Evolutionary conservation across 1,139 yeast species (phyloP).

Genomic region (Pichia terricola): DNA sequence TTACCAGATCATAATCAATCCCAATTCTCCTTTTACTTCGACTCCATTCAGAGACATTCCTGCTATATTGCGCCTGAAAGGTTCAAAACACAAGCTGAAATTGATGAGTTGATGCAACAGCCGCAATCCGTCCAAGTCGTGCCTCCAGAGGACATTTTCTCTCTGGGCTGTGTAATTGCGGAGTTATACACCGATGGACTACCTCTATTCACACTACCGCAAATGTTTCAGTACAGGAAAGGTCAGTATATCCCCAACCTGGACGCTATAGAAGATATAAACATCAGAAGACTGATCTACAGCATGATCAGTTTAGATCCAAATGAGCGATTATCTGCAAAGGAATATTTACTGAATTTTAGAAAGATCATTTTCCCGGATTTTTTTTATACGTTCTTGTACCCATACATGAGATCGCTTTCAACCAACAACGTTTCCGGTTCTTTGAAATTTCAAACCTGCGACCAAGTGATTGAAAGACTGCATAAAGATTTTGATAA

Average conservation of each 20-base stretch:
- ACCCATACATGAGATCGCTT: constrained; percentile 50
- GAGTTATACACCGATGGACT: constrained; percentile 83
- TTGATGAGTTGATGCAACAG: constrained; percentile 17
- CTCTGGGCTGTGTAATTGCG: constrained; percentile 86
- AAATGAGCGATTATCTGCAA: constrained; percentile 44
- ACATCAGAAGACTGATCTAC: constrained; percentile 43
- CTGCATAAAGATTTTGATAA: constrained; percentile 48
- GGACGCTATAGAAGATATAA: constrained; percentile 40
- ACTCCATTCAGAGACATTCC: constrained; percentile 74
- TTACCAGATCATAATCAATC: constrained; percentile 93
- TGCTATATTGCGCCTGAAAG: constrained; percentile 96
- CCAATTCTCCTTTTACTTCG: constrained; percentile 87
- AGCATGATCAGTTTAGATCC: constrained; percentile 64
- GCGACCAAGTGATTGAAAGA: constrained; percentile 53
- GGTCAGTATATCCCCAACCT: constrained; percentile 59
- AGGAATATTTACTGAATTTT: constrained; percentile 41
- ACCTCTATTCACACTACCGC: constrained; percentile 78
- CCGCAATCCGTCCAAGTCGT: constrained; percentile 37
- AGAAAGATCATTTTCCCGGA: constrained; percentile 53
- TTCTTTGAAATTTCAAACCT: constrained; percentile 24
- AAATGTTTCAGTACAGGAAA: constrained; percentile 70
- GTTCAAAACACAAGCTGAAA: constrained; percentile 36
- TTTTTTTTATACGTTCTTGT: constrained; percentile 60
- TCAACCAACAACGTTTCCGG: constrained; percentile 16
- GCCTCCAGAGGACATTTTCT: constrained; percentile 76